These are phyloP conservation scores for Vinca minor DNA, from an alignment of 257 asterid genomes.

Conservation along the genomic window DNA sequence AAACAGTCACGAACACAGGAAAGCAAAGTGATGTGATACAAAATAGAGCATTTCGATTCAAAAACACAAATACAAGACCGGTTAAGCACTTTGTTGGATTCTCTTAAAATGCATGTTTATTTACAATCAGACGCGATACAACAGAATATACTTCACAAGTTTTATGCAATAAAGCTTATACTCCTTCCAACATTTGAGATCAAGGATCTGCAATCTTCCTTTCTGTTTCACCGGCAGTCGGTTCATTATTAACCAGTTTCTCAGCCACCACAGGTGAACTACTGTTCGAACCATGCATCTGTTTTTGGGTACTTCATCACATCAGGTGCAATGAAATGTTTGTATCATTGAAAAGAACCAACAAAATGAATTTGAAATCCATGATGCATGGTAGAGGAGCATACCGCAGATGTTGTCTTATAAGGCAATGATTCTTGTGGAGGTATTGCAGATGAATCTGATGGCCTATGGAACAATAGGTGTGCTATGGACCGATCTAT, in stretches of 20 bases:
- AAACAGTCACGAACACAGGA: not conserved
- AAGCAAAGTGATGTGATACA: not conserved
- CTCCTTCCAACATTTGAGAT: not conserved
- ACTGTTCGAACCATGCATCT: slow-evolving; percentile 36
- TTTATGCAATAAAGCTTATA: not conserved
- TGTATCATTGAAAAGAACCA: slow-evolving; percentile 11
- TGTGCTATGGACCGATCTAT: slow-evolving; percentile 87
- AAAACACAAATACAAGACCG: not conserved
- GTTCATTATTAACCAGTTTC: slow-evolving; percentile 19
- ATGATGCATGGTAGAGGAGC: slow-evolving; percentile 10
- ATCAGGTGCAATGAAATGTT: slow-evolving; percentile 16
- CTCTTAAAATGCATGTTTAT: slow-evolving; percentile 7
- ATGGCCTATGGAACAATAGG: slow-evolving; percentile 61
- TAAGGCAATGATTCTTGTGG: slow-evolving; percentile 25
- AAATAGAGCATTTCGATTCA: not conserved
- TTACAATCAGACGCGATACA: slow-evolving; percentile 1
- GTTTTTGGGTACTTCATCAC: slow-evolving; percentile 21
- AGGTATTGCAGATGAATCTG: slow-evolving; percentile 33
- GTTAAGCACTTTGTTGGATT: not conserved
- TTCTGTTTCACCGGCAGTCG: slow-evolving; percentile 14
- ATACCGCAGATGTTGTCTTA: slow-evolving; percentile 36
- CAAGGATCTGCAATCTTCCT: slow-evolving; percentile 13
- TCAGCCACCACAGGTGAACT: slow-evolving; percentile 29
- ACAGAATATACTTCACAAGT: slow-evolving; percentile 2
- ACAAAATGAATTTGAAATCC: slow-evolving; percentile 1